Evolutionary conservation across 805 yeast species (phyloP).

Genomic region (Yarrowia divulgata): DNA sequence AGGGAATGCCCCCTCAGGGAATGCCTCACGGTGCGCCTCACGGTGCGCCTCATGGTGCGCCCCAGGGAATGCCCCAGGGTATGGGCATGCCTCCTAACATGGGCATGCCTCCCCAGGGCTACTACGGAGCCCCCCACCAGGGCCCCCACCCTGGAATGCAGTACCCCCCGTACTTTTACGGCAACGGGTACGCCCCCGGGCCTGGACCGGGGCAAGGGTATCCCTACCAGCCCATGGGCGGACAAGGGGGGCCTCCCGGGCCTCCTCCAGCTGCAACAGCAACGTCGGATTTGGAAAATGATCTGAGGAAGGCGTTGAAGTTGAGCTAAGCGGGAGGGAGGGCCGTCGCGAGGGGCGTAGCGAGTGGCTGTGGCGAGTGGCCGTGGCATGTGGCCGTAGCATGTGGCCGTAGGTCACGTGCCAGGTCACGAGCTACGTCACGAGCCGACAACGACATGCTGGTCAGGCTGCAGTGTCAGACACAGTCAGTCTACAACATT

Average conservation of each 20-base stretch:
- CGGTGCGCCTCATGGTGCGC: neutral
- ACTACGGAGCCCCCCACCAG: slow-evolving; percentile 12
- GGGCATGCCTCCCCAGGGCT: slow-evolving; percentile 12
- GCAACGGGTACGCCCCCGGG: slow-evolving; percentile 7
- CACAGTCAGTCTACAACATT: no score
- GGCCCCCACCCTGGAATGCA: slow-evolving; percentile 5
- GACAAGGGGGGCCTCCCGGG: neutral
- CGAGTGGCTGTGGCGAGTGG: neutral
- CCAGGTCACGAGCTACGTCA: no score
- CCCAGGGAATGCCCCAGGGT: slow-evolving; percentile 11
- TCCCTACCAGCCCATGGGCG: slow-evolving; percentile 3
- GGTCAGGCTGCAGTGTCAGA: no score
- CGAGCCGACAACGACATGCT: neutral
- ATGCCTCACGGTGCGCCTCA: slow-evolving; percentile 31
- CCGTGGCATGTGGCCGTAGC: no score
- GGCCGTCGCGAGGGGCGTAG: no score
- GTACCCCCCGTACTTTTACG: slow-evolving; percentile 31
- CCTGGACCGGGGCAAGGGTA: slow-evolving; percentile 1
- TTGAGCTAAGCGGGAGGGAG: slow-evolving; percentile 1
- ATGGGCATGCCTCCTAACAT: slow-evolving; percentile 4
- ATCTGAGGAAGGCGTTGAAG: slow-evolving; percentile 38
- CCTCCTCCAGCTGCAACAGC: slow-evolving; percentile 1
- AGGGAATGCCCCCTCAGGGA: no score
- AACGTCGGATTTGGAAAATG: slow-evolving; percentile 15
- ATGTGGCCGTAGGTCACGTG: neutral